Base-by-base conservation (phyloP, 345 rosid genomes). In the Gossypium mustelinum region DNA sequence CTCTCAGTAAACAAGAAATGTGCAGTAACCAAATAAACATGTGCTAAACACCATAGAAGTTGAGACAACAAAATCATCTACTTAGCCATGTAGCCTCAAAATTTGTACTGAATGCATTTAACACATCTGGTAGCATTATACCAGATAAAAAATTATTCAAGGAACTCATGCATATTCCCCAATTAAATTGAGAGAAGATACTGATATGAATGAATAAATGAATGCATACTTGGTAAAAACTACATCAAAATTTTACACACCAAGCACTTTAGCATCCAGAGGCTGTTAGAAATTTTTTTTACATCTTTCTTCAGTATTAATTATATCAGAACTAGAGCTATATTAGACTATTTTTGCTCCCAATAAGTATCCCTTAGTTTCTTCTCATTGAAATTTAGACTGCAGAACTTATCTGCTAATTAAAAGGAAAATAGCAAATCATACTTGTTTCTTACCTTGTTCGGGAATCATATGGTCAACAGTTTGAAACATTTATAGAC, bases 31-130 rank as follows among this genome's bases (percentile, higher is more conserved):
- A 57, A 41, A 72, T 58, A 16, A 55, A 24, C 20, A 71, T 55
- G 64, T 55, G 11, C 27, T 52, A 34, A 57, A 16, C 29, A 18
- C 48, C 6, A 25, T 39, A 55, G 34, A 68, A 47, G 13, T 68
- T 48, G 56, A 68, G 43, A 24, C 41, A 48, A 68, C 54, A 22
- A 14, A 67, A 24, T 22, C 2, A 48, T 68, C 56, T 52, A 27
- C 73, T 69, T 14, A 51, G 34, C 57, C 12, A 47, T 22, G 56
- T 45, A 25, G 25, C 72, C 72, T 68, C 56, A 55, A 71, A 56
- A 56, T 55, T 48, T 48, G 52, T 41, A 56, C 27, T 20, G 65
- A 52, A 18, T 29, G 17, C 68, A 64, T 41, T 41, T 41, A 64
- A 10, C 2, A 41, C 68, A 17, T 39, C 9, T 20, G 29, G 51